phyloP scores from a whole-genome alignment of 768 basidiomycete genomes.

The Suillus fuscotomentosus region DNA sequence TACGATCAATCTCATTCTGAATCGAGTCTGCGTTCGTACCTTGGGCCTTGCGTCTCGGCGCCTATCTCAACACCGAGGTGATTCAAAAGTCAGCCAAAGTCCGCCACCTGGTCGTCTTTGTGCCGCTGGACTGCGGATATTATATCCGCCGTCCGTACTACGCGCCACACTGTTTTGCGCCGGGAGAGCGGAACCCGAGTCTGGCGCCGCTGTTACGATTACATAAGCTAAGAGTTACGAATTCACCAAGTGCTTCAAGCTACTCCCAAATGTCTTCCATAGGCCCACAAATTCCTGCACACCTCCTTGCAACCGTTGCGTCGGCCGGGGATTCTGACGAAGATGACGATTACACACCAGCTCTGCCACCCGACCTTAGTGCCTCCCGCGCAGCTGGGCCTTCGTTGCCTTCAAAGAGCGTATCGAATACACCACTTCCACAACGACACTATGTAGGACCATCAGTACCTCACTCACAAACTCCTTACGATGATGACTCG shows the following conservation, averaged over 20 bases:
- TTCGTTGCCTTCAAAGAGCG: slow-evolving; percentile 20
- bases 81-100: too few relatives aligned
- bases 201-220: background rate
- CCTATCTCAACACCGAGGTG: too few relatives aligned
- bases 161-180: too few relatives aligned
- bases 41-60: too few relatives aligned
- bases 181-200: too few relatives aligned
- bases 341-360: slow-evolving; percentile 69
- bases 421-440: slow-evolving; percentile 18
- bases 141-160: too few relatives aligned
- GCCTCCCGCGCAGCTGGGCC: slow-evolving; percentile 39
- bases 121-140: too few relatives aligned
- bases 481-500: slow-evolving; percentile 45
- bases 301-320: slow-evolving; percentile 31
- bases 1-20: too few relatives aligned
- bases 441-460: slow-evolving; percentile 50
- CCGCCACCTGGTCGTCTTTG: too few relatives aligned
- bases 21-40: too few relatives aligned
- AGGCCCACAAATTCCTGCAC: slow-evolving; percentile 57
- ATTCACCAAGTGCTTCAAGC: too few relatives aligned
- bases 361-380: slow-evolving; percentile 69
- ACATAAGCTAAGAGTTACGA: background rate
- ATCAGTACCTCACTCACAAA: slow-evolving; percentile 41
- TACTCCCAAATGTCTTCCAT: slow-evolving; percentile 44
- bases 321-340: slow-evolving; percentile 33